These are phyloP conservation scores for Fusarium sp. DNA, from an alignment of 2,329 filamentous ascomycete genomes.

Conservation along the genomic window DNA sequence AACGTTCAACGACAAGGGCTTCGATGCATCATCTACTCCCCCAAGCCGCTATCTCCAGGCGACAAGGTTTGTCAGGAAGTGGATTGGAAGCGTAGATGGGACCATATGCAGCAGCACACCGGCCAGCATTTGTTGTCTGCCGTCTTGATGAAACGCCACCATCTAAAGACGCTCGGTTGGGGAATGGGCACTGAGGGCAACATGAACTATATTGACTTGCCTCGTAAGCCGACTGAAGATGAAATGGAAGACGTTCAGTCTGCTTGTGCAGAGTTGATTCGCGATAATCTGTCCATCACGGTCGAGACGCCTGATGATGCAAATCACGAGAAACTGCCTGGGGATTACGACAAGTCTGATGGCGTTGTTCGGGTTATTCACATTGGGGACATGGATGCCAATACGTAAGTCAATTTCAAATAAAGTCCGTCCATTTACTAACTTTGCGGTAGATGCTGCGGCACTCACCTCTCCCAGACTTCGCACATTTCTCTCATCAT, in stretches of 20 bases:
- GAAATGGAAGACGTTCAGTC: conserved; percentile 45
- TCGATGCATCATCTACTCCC: conserved; percentile 41
- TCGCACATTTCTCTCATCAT: conserved; percentile 48
- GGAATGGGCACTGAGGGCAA: conserved; percentile 45
- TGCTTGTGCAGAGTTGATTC: conserved; percentile 43
- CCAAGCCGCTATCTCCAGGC: conserved; percentile 33
- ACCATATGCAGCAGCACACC: conserved; percentile 51
- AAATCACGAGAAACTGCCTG: conserved; percentile 40
- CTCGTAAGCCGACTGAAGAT: conserved; percentile 41
- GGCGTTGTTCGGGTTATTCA: conserved; percentile 46
- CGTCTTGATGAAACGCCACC: conserved; percentile 43
- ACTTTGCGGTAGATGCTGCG: conserved; percentile 42
- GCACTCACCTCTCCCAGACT: conserved; percentile 48
- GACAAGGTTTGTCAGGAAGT: conserved; percentile 43
- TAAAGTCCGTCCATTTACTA: accelerated
- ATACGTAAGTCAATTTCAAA: conserved; percentile 33
- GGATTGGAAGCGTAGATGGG: conserved; percentile 47
- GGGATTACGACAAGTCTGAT: conserved; percentile 47
- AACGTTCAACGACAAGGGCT: conserved; percentile 46
- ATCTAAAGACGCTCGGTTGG: conserved; percentile 47
- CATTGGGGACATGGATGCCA: conserved; percentile 47
- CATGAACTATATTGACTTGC: conserved; percentile 49
- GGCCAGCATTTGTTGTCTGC: conserved; percentile 50
- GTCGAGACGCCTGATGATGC: conserved; percentile 45
- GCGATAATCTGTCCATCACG: conserved; percentile 38